phyloP scores from a whole-genome alignment of 306 rosid species.

The Hippophae tibetana region DNA sequence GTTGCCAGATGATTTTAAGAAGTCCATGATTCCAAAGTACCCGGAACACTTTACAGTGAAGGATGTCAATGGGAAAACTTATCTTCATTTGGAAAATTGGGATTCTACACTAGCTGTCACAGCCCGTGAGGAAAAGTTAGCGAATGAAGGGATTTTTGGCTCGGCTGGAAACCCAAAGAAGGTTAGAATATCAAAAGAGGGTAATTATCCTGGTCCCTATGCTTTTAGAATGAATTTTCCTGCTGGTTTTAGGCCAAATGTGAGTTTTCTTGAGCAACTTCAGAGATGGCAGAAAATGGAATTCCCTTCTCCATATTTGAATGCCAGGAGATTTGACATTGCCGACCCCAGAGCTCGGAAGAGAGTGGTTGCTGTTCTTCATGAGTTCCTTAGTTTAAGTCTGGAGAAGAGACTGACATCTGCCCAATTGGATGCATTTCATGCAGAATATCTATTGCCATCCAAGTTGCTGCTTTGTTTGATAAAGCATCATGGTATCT shows the following conservation, averaged over 20 bases:
- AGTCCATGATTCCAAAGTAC: slow-evolving; percentile 41
- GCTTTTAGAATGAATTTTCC: slow-evolving; percentile 60
- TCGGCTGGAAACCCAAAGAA: slow-evolving; percentile 22
- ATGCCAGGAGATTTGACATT: slow-evolving; percentile 60
- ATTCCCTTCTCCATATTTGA: slow-evolving; percentile 81
- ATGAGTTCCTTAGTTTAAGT: slow-evolving; percentile 79
- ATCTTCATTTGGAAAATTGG: slow-evolving; percentile 69
- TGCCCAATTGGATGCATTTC: slow-evolving; percentile 66
- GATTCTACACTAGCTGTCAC: slow-evolving; percentile 59
- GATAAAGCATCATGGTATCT: slow-evolving; percentile 76
- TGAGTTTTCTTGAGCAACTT: slow-evolving; percentile 48
- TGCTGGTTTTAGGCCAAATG: slow-evolving; percentile 63
- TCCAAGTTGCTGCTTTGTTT: slow-evolving; percentile 60
- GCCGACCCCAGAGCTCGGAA: slow-evolving; percentile 63
- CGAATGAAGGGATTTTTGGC: slow-evolving; percentile 26
- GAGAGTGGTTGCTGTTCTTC: slow-evolving; percentile 64
- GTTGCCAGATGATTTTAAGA: slow-evolving; percentile 40
- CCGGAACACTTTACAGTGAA: slow-evolving; percentile 52
- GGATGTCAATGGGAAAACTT: slow-evolving; percentile 34
- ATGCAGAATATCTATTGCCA: slow-evolving; percentile 64
- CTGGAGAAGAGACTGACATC: slow-evolving; percentile 78
- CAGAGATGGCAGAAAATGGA: slow-evolving; percentile 79
- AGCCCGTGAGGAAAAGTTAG: slow-evolving; percentile 42
- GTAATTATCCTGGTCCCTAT: slow-evolving; percentile 50
- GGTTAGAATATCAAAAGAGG: slow-evolving; percentile 60